Evolutionary conservation across 1,139 yeast genomes (phyloP), one percentile per base, ranked within the genome.

Genomic region (Suhomyces bribrorum): DNA sequence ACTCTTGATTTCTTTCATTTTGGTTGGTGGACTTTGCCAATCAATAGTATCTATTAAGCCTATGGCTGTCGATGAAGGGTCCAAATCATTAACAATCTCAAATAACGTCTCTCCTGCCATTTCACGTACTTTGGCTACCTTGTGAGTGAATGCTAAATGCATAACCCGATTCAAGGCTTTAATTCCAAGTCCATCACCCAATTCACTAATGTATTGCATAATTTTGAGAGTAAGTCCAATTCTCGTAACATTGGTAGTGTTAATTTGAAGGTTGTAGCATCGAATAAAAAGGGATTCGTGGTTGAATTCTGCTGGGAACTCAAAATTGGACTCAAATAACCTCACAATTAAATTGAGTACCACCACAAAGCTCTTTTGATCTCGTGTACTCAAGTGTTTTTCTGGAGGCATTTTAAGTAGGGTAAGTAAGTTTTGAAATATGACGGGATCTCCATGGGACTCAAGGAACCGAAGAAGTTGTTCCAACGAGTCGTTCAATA

Each of bases 231-330:
- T 66, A 7, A 60, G 54, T 5, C 52, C 57, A 5, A 69, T 53
- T 26, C 79, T 54, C 0, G 50, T 47, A 3, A 57, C 34, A 36
- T 66, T 73, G 5, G 62, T 53, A 1, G 78, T 75, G 40, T 72
- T 72, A 29, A 78, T 61, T 46, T 79, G 83, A 27, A 81, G 53
- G 51, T 83, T 82, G 58, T 75, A 79, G n/a, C 77, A 57, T 40
- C 81, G 67, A 1, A 77, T 69, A 47, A 62, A 81, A 3, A 81
- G 54, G 0, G 73, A 67, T 16, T 63, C 54, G 31, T 64, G 57
- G 32, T 65, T 66, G 41, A 75, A 73, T 0, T 38, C 44, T 0
- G 30, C 29, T 0, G 75, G 73, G 11, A 75, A 51, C 3, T 15
- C 12, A 6, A 60, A 38, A 25, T 60, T 60, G n/a, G 67, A 45